These are phyloP conservation scores for Sporormia fimetaria DNA, from an alignment of 495 filamentous ascomycete genomes.

Conservation along the genomic window DNA sequence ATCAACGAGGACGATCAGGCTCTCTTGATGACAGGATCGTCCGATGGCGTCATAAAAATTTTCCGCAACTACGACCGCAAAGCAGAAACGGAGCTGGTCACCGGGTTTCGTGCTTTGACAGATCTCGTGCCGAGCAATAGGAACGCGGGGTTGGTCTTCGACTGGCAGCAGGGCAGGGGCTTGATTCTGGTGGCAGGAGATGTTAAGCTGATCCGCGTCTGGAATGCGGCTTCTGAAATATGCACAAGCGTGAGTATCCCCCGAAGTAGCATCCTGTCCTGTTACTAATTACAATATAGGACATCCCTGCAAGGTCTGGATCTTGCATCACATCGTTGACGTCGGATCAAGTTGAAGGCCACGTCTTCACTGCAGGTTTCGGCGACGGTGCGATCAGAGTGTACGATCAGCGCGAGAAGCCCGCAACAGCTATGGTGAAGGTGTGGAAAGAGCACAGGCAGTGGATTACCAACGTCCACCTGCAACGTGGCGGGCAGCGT, in stretches of 20 bases:
- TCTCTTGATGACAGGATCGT: constrained; percentile 84
- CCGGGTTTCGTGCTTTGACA: constrained; percentile 80
- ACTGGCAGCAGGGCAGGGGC: constrained; percentile 97
- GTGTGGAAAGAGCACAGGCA: constrained; percentile 91
- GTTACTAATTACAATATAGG: constrained; percentile 33
- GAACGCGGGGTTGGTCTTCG: constrained; percentile 89
- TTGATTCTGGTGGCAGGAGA: constrained; percentile 90
- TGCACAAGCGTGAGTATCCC: constrained; percentile 55
- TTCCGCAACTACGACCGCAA: constrained; percentile 77
- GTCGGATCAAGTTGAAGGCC: constrained; percentile 92
- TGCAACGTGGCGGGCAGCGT: constrained; percentile 88
- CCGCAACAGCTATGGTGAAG: constrained; percentile 78
- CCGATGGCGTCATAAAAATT: constrained; percentile 87
- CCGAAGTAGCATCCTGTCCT: background rate
- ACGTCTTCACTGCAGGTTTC: constrained; percentile 91
- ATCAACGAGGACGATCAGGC: constrained; percentile 98
- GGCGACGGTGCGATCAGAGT: constrained; percentile 93
- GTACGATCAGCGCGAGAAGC: constrained; percentile 76
- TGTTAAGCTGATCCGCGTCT: constrained; percentile 87
- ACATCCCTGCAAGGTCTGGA: constrained; percentile 90
- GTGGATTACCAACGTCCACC: constrained; percentile 91
- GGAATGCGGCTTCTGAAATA: constrained; percentile 87
- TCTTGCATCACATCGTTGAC: constrained; percentile 93
- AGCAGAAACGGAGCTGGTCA: constrained; percentile 69
- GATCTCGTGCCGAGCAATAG: constrained; percentile 85